phyloP scores from a whole-genome alignment of 2,329 filamentous ascomycete species.

The Sarocladium brachiariae region DNA sequence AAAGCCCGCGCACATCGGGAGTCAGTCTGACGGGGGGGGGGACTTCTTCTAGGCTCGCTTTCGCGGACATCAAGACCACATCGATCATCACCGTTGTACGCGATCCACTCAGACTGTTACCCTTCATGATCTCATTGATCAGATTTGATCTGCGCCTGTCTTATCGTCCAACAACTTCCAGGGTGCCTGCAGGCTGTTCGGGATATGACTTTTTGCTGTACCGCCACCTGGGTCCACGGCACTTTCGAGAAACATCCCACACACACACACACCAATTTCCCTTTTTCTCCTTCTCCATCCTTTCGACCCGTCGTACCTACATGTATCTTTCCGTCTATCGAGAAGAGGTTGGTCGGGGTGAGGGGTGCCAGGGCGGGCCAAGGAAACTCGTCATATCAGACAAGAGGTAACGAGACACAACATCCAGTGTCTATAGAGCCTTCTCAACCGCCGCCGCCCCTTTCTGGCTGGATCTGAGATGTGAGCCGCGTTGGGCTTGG shows the following conservation, averaged over 20 bases:
- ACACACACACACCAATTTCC: no score
- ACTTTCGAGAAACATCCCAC: conserved; percentile 6
- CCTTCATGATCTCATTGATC: neutral
- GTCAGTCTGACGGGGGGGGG: no score
- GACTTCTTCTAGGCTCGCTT: neutral
- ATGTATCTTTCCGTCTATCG: neutral
- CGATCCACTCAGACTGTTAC: neutral
- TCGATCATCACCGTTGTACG: neutral
- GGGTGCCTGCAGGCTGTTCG: neutral
- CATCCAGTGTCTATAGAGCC: neutral
- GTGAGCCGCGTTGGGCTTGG: neutral
- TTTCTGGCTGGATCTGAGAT: neutral
- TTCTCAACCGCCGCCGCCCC: neutral
- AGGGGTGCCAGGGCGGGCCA: no score
- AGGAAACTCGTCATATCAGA: conserved; percentile 2
- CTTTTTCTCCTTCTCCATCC: neutral
- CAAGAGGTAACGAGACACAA: conserved; percentile 5
- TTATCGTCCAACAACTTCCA: no score
- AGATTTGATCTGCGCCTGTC: no score
- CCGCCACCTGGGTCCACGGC: neutral
- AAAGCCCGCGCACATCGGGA: no score
- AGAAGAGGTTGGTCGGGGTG: neutral
- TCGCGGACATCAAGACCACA: neutral
- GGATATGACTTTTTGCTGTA: neutral
- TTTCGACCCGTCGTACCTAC: neutral